phyloP scores from a whole-genome alignment of 2,329 filamentous ascomycete species.

The Colletotrichum navitas region DNA sequence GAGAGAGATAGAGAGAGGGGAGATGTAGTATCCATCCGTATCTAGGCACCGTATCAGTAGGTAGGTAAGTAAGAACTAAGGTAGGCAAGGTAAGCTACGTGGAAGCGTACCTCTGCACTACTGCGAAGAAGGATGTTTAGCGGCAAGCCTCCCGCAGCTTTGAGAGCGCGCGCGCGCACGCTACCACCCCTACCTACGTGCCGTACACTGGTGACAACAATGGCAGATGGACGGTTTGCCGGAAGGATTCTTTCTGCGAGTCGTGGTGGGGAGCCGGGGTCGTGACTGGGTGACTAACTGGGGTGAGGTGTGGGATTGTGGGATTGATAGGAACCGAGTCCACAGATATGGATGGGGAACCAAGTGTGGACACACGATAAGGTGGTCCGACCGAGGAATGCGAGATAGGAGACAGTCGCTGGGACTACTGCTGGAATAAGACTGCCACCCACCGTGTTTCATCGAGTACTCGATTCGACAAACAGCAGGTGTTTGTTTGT shows the following conservation, averaged over 20 bases:
- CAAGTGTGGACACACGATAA: conserved; percentile 3
- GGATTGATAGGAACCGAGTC: background rate
- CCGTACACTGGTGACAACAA: conserved; percentile 9
- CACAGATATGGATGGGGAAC: conserved; percentile 21
- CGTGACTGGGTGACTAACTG: conserved; percentile 25
- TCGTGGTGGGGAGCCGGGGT: conserved; percentile 7
- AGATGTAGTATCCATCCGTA: too few relatives aligned
- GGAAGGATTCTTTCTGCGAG: background rate
- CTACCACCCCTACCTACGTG: background rate
- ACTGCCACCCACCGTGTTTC: background rate
- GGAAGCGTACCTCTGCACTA: too few relatives aligned
- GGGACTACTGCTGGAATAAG: too few relatives aligned
- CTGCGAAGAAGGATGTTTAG: background rate
- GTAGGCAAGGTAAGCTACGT: too few relatives aligned
- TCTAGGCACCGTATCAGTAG: too few relatives aligned
- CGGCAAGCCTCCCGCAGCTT: conserved; percentile 4
- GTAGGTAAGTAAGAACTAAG: too few relatives aligned
- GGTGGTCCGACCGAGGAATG: too few relatives aligned
- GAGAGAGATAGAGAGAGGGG: too few relatives aligned
- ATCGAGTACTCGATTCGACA: background rate
- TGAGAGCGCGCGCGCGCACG: background rate
- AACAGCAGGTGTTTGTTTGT: background rate
- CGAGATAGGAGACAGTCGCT: background rate
- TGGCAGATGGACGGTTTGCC: background rate
- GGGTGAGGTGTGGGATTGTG: background rate